These are phyloP conservation scores for Serendipita sp. DNA, from an alignment of 768 basidiomycete genomes.

Conservation along the genomic window DNA sequence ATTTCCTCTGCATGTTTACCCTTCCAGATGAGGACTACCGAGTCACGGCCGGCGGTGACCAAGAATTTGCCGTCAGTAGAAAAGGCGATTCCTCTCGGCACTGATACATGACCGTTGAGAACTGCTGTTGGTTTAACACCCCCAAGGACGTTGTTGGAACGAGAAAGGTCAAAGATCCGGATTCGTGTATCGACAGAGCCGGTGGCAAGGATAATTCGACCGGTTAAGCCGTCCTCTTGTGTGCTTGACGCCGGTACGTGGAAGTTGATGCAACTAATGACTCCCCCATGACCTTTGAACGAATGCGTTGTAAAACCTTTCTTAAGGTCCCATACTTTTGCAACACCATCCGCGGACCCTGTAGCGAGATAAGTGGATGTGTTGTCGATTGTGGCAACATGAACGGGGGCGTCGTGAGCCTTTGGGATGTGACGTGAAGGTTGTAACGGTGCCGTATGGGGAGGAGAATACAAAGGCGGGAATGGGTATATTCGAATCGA, in stretches of 20 bases:
- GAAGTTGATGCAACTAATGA: conserved; percentile 79
- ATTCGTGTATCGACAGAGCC: conserved; percentile 86
- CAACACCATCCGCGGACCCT: conserved; percentile 88
- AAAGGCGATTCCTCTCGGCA: conserved; percentile 79
- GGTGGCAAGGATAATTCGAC: conserved; percentile 65
- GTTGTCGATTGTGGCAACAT: conserved; percentile 70
- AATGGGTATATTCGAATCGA: conserved; percentile 74
- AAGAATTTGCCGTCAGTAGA: conserved; percentile 78
- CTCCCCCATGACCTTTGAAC: conserved; percentile 95
- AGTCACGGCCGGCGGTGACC: conserved; percentile 81
- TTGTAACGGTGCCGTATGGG: conserved; percentile 32
- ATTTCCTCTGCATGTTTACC: conserved; percentile 22
- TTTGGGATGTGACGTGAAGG: conserved; percentile 62
- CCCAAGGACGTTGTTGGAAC: conserved; percentile 34
- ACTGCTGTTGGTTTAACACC: conserved; percentile 54
- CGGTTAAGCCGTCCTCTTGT: conserved; percentile 21
- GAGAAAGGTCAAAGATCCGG: conserved; percentile 74
- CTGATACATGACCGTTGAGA: conserved; percentile 91
- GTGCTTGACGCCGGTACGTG: conserved; percentile 47
- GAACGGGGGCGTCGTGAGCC: conserved; percentile 88
- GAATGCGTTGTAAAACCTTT: conserved; percentile 85
- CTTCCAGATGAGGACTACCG: conserved; percentile 89
- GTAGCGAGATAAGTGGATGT: conserved; percentile 86
- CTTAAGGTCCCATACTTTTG: conserved; percentile 89
- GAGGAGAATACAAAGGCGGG: conserved; percentile 22